Evolutionary conservation across 805 yeast species (phyloP), one percentile per base, ranked within the genome.

Genomic region (Henningerozyma blattae): DNA sequence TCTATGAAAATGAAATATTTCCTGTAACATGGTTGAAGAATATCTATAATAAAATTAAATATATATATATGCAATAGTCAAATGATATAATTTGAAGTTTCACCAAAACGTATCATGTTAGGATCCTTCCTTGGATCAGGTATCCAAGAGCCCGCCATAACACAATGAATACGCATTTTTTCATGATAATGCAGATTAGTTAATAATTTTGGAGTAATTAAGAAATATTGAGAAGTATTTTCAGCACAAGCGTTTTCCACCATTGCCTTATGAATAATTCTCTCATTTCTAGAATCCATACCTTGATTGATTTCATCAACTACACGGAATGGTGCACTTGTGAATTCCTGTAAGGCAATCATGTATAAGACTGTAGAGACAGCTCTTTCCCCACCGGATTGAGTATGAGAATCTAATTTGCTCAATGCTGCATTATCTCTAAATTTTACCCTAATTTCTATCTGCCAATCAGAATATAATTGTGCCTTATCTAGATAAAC

Each of bases 291-390:
- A 10, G 93, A 81, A 59, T 91, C 99, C 97, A 91, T 87, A 44
- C 98, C 99, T 61, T 91, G 99, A 54, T 91, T 91, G 41, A 91
- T 93, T 63, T 91, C 99, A 59, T 91, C 99, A 6, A 91, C 95
- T 3, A 89, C 87, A 50, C 97, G 66, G 50, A 91, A 85, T 8
- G 98, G 97, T 0, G 95, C 84, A 19, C 70, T 69, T 0, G 96
- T 77, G 37, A 81, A 66, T 9, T 86, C 89, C 59, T 91, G 99
- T 41, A 91, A 63, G 1, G 97, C 77, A 66, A 91, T 82, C 50
- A 91, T 70, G 52, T 81, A 91, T 34, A 87, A 71, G 2, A 89
- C 89, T 0, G 97, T 91, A 0, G 96, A 78, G 0, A 91, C 95
- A 1, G 97, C 94, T 48, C 95, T 72, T 56, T 91, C 99, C 33